Conservation (phyloP, 2,329 filamentous ascomycete genomes). For the Monilinia fructigena region DNA sequence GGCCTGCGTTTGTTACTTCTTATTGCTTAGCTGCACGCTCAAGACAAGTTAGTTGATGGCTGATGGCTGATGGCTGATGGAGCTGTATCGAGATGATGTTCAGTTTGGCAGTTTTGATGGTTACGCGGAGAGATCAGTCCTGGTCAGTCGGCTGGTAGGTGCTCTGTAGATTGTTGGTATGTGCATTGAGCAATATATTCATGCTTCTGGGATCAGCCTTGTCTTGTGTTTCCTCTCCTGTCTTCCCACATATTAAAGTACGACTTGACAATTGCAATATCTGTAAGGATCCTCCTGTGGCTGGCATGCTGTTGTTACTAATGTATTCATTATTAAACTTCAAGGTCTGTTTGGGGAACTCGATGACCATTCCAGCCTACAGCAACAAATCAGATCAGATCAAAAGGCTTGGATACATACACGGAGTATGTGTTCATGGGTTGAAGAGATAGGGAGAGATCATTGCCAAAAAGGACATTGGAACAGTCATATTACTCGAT, state of each 20-base stretch:
- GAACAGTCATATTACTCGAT: neutral
- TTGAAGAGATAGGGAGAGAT: neutral
- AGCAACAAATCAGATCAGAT: neutral
- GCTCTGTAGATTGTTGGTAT: conserved; percentile 13
- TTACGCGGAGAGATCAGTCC: conserved; percentile 7
- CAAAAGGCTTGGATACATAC: neutral
- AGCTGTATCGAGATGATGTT: conserved; percentile 11
- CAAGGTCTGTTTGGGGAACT: neutral
- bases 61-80: neutral
- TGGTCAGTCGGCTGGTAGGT: conserved; percentile 20
- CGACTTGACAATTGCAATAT: conserved; percentile 8
- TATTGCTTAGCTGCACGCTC: conserved; percentile 9
- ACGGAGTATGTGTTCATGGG: neutral
- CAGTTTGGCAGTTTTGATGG: conserved; percentile 17
- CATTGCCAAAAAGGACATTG: neutral
- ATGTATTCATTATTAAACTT: neutral
- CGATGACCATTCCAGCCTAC: neutral
- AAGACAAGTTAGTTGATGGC: neutral
- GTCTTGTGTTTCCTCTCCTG: conserved; percentile 11
- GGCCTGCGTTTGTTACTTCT: neutral
- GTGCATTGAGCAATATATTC: conserved; percentile 23
- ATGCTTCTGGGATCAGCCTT: conserved; percentile 23
- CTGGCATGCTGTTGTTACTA: neutral
- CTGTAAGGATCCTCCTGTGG: conserved; percentile 20
- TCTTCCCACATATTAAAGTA: conserved; percentile 17